phyloP scores from a whole-genome alignment of 169 alveolate species.

The Perkinsus marinus region DNA sequence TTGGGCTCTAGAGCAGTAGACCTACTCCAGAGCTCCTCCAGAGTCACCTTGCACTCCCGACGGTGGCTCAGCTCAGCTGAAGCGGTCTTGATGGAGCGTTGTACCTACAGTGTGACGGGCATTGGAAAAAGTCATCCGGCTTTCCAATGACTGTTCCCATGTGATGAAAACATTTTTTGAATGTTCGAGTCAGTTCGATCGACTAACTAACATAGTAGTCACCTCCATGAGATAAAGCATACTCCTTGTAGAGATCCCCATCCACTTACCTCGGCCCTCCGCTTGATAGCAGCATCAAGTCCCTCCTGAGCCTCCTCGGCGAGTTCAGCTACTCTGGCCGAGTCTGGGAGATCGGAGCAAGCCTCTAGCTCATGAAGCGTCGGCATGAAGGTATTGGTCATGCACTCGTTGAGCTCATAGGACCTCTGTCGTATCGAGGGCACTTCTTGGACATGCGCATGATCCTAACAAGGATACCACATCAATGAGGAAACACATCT shows the following conservation, averaged over 20 bases:
- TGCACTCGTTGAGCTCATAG: not conserved
- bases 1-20: not conserved
- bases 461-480: not conserved
- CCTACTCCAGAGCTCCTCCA: not conserved
- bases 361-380: not conserved
- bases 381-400: not conserved
- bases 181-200: no score
- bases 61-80: not conserved
- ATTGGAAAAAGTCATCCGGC: no score
- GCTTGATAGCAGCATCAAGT: not conserved
- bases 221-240: no score
- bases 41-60: not conserved
- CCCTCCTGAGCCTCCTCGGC: not conserved
- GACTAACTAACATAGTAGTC: no score
- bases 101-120: no score
- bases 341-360: not conserved
- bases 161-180: no score
- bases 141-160: no score
- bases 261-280: not conserved
- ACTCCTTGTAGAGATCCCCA: no score
- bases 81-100: not conserved
- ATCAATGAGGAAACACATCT: no score
- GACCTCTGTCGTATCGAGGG: not conserved
- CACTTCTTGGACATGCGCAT: not conserved
- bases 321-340: not conserved